These are phyloP conservation scores for Rosa persica DNA, from an alignment of 306 rosid species.

Conservation along the genomic window DNA sequence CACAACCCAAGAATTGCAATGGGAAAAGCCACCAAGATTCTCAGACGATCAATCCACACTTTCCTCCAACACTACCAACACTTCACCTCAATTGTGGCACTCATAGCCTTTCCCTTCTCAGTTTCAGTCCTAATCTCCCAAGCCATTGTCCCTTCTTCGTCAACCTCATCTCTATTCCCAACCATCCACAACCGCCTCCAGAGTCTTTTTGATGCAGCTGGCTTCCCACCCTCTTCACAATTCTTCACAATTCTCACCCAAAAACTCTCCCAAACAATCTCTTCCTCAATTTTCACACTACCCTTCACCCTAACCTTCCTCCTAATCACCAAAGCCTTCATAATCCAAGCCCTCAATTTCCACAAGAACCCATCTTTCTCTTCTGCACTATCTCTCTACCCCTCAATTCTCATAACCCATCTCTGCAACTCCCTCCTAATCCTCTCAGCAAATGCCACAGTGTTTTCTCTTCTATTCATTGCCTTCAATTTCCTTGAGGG, in stretches of 20 bases:
- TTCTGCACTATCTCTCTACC: constrained; percentile 48
- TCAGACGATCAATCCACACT: constrained; percentile 65
- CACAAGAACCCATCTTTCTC: constrained; percentile 42
- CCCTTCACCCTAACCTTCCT: constrained; percentile 82
- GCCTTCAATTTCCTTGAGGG: constrained; percentile 57
- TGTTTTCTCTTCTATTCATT: constrained; percentile 58
- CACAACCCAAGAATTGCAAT: constrained; percentile 36
- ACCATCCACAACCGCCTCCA: constrained; percentile 52
- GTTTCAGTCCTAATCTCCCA: constrained; percentile 71
- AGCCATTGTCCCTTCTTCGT: constrained; percentile 41
- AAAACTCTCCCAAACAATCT: constrained; percentile 81
- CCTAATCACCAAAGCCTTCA: constrained; percentile 63
- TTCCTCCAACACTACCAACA: constrained; percentile 76
- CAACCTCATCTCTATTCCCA: constrained; percentile 51
- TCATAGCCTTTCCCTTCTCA: constrained; percentile 75
- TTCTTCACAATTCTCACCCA: constrained; percentile 57
- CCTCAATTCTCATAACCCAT: constrained; percentile 56
- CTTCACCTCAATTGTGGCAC: constrained; percentile 64
- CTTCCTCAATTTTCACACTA: constrained; percentile 58
- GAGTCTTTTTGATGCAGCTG: constrained; percentile 72
- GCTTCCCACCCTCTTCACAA: constrained; percentile 65
- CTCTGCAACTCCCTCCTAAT: constrained; percentile 61
- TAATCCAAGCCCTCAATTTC: constrained; percentile 54
- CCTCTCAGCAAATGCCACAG: constrained; percentile 71
- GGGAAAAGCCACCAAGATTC: constrained; percentile 60